Base-by-base conservation (phyloP, 257 asterid species). In the Solanum commersonii region DNA sequence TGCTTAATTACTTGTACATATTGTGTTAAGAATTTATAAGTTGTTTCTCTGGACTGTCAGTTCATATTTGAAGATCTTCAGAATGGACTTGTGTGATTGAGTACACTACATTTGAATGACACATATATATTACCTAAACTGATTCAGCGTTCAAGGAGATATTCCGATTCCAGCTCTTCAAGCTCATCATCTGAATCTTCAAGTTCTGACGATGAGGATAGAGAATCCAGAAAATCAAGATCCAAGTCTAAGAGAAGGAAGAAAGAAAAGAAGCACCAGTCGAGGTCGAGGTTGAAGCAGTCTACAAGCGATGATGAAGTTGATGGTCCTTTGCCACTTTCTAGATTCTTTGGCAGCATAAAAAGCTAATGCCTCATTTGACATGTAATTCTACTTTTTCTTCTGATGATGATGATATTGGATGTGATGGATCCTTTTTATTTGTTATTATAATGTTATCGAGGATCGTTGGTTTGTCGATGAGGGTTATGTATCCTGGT, bases 241-340 rank as follows among this genome's bases (percentile, higher is more conserved):
- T 94, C 98, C 20, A 91, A 91, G 88, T 87, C 90, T 46, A 94
- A 93, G 93, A 91, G 93, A 89, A 92, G 92, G 93, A 94, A 93
- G 95, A 95, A 95, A 90, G 98, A 92, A 38, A 96, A 91, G 83
- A 94, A 88, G 90, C 95, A 91, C 35, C 89, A 89, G 27, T 94
- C 94, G 11, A 94, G 91, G 27, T 94, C 94, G 18, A 94, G 91
- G 87, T 93, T 96, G n/a, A 95, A 94, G 92, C 93, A 90, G 27
- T 87, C 90, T 5, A 84, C 91, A 87, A 87, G 91, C 11, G 93
- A 90, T 46, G 83, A 89, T 29, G 94, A 91, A 63, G 93, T 90
- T 79, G 95, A 89, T 16, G 99, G 99, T 73, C 98, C 98, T 31
- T 90, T 96, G 88, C 99, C 98, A 4, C 98, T 96, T 85, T 96